Conservation (phyloP, 495 filamentous ascomycete genomes). For the Lentithecium fluviatile region DNA sequence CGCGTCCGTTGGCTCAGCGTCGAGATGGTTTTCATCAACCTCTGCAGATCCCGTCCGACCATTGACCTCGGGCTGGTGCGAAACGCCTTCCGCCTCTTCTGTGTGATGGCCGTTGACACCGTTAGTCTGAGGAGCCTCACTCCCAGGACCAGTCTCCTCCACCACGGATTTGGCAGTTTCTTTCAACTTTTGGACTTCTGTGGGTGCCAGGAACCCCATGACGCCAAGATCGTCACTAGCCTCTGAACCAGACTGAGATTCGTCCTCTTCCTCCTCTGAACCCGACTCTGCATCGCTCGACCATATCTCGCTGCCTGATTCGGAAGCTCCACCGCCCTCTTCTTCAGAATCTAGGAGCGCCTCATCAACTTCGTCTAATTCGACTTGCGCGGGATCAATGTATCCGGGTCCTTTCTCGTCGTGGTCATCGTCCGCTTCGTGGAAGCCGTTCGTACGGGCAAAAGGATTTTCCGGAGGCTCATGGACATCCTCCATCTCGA, state of each 20-base stretch:
- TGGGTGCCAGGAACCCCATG: constrained; percentile 20
- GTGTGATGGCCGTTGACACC: constrained; percentile 9
- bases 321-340: constrained; percentile 9
- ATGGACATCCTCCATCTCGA: constrained; percentile 29
- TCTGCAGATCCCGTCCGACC: background rate
- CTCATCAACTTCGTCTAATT: constrained; percentile 66
- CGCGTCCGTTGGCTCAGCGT: background rate
- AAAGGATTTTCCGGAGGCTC: constrained; percentile 14
- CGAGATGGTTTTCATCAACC: background rate
- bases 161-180: constrained; percentile 18
- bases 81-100: background rate
- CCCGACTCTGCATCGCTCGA: constrained; percentile 25
- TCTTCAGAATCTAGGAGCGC: constrained; percentile 50
- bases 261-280: constrained; percentile 34
- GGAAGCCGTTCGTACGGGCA: constrained; percentile 16
- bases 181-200: constrained; percentile 34
- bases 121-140: background rate
- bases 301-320: constrained; percentile 33
- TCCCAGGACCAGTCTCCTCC: background rate
- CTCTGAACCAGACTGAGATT: constrained; percentile 33
- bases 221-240: constrained; percentile 27
- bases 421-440: constrained; percentile 35
- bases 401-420: constrained; percentile 26
- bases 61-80: background rate
- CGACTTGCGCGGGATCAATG: constrained; percentile 39